These are phyloP conservation scores for Cystobasidium slooffiae DNA, from an alignment of 1,284 basidiomycete genomes.

Conservation along the genomic window DNA sequence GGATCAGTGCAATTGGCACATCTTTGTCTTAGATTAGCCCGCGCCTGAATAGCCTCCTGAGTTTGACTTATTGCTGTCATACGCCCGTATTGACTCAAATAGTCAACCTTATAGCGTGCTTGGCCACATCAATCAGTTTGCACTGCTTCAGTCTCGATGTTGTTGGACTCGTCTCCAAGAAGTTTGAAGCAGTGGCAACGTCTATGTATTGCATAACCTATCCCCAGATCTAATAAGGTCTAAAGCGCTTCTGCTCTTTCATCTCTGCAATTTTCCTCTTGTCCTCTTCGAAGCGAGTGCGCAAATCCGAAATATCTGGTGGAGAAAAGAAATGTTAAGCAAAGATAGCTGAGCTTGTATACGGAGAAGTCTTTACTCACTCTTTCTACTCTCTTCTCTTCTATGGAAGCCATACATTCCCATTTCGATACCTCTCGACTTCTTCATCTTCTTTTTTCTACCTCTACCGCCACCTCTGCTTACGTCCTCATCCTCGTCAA, in stretches of 20 bases:
- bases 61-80: too few species aligned
- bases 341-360: background rate
- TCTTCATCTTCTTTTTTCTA: conserved; percentile 42
- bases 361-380: conserved; percentile 19
- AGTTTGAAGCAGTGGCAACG: background rate
- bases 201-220: background rate
- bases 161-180: background rate
- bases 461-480: conserved; percentile 30
- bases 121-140: too few species aligned
- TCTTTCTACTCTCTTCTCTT: conserved; percentile 34
- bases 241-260: conserved; percentile 38
- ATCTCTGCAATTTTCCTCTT: conserved; percentile 41
- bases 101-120: too few species aligned
- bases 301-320: conserved; percentile 21
- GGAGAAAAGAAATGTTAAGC: background rate
- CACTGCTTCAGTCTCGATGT: too few species aligned
- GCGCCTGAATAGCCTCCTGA: too few species aligned
- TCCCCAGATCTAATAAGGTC: conserved; percentile 21
- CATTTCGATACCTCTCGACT: conserved; percentile 33
- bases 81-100: too few species aligned
- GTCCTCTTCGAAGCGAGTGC: conserved; percentile 37
- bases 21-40: too few species aligned
- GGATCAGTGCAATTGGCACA: too few species aligned
- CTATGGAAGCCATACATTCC: conserved; percentile 41
- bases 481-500: conserved; percentile 12